Base-by-base conservation (phyloP, 176 grass and related monocot species). In the Oryza nivara region DNA sequence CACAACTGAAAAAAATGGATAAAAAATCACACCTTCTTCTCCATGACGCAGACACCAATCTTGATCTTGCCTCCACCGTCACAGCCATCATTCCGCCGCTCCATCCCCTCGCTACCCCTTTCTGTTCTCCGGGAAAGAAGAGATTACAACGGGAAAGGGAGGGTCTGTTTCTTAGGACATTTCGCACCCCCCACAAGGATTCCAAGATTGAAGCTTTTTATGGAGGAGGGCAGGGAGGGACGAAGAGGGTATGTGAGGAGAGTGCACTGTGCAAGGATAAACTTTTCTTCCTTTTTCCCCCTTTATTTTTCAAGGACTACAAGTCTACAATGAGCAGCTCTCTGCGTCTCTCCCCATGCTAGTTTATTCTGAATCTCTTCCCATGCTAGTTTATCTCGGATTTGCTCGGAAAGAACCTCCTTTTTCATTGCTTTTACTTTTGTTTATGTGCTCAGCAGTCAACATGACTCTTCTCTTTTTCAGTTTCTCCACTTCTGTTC, bases 21-120 rank as follows among this genome's bases (percentile, higher is more conserved):
- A 38, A 28, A 76, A 44, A 12, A 60, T 63, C 84, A n/a, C 76
- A 97, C 95, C 92, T 95, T 97, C 76, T 97, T 97, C 80, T 93
- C 91, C 95, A 97, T 91, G 68, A 97, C 95, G 82, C 92, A 97
- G 71, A 97, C 95, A 14, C 95, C 95, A 78, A 97, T 80, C 88
- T 54, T 95, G 75, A 97, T 82, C 88, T 90, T 90, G 67, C 68
- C 86, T 12, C 65, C 67, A 47, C 52, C 48, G 13, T n/a, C 70
- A 79, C 78, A 30, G 49, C 86, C 80, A 83, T 88, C 81, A 82
- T 79, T 89, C 52, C 35, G 65, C 73, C 77, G 67, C 40, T 61
- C 70, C 84, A 75, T 83, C 74, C 56, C 67, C 77, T 85, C 74
- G 28, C 75, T 73, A 44, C 64, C 20, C 68, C 75, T 72, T 70